Base-by-base conservation (phyloP, 2,329 filamentous ascomycete species). In the Biscogniauxia mediterranea region DNA sequence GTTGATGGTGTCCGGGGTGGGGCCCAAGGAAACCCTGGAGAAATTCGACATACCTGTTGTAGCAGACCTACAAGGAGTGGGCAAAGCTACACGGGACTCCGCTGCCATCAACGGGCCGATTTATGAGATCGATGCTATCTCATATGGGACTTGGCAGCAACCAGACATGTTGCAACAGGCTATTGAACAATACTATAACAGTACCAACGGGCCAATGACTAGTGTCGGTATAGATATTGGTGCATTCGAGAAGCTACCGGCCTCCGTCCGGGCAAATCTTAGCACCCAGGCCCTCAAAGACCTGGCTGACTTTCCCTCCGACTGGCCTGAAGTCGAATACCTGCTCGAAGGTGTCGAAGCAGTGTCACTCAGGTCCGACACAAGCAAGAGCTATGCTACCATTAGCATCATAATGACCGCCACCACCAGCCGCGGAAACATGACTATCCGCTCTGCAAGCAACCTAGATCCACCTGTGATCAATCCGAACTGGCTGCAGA, bases 81-180 rank as follows among this genome's bases (percentile, higher is more conserved):
- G 86, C n/a, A 80, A 77, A 23, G 86, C 86, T 71, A 75, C 89
- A 6, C 79, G 83, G 70, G 85, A 89, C 70, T 83, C 28, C 3
- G 28, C 28, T 32, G 28, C 28, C 7, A 32, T 32, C 28, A 32
- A 32, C 28, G 28, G 28, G 28, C 28, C 28, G 28, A 81, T 49
- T 62, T 70, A 52, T 60, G 69, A 38, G 61, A 71, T 28, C 58
- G 64, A 4, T 58, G 60, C 1, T 55, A 68, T 11, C 2, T 32
- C 28, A 32, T 32, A 32, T 32, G 28, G 28, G 2, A 32, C 28
- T 32, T 32, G 28, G 28, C 28, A 32, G 7, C 28, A 32, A 13
- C 28, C 28, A 32, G 28, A 8, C 28, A 32, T 32, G 28, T 9
- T 32, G 11, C 7, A 32, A 13, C 28, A 32, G 28, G 59, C 66